Evolutionary conservation across 305 asterid genomes (phyloP).

Genomic region (Fraxinus sp.): DNA sequence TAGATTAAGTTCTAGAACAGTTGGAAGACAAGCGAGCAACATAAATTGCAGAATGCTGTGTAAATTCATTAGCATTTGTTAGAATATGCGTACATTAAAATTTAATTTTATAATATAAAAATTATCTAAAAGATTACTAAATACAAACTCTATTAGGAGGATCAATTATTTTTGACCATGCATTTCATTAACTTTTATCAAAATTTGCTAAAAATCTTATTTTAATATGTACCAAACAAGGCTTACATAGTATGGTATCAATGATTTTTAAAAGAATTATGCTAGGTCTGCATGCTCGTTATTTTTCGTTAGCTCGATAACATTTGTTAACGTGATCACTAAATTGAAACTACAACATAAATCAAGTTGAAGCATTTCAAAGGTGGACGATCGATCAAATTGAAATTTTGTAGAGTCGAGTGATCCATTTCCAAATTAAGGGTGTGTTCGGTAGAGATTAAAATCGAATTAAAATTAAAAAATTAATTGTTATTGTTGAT

Average conservation of each 20-base stretch:
- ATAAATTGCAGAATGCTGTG: background rate
- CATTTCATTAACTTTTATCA: no score
- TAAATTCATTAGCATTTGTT: background rate
- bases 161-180: no score
- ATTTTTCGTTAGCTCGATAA: background rate
- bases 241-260: background rate
- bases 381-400: background rate
- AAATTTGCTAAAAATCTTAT: no score
- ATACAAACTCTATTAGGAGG: no score
- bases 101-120: no score
- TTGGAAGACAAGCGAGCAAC: background rate
- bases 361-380: no score
- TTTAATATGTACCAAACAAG: background rate
- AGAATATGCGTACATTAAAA: background rate
- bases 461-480: no score
- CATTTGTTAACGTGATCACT: background rate
- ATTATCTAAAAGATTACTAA: no score
- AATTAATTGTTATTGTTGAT: no score
- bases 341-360: no score
- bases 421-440: no score
- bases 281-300: background rate
- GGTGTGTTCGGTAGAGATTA: no score
- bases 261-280: background rate
- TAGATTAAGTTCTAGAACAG: background rate
- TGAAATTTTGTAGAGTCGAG: background rate